Evolutionary conservation across 805 yeast species (phyloP).

Genomic region (Starmerella stellata): DNA sequence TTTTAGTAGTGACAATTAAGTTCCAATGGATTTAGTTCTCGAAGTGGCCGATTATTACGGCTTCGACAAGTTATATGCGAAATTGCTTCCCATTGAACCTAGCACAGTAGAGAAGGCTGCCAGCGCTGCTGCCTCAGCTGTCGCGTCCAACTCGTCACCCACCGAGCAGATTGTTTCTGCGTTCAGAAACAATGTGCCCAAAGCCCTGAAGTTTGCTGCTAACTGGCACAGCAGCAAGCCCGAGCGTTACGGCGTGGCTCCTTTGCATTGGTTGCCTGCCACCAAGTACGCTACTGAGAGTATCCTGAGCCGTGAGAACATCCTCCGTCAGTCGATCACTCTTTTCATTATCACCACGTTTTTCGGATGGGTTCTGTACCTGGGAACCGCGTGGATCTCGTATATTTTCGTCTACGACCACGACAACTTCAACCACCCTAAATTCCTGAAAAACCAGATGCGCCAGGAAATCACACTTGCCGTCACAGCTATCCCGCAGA

Average conservation of each 20-base stretch:
- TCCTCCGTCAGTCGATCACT: conserved; percentile 52
- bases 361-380: conserved; percentile 75
- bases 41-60: conserved; percentile 58
- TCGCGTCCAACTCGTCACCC: conserved; percentile 4
- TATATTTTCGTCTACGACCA: conserved; percentile 69
- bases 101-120: conserved; percentile 4
- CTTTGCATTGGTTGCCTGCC: conserved; percentile 41
- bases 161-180: conserved; percentile 6
- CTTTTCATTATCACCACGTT: conserved; percentile 51
- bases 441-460: conserved; percentile 88
- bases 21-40: conserved; percentile 78
- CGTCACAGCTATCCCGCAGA: conserved; percentile 60
- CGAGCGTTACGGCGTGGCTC: conserved; percentile 18
- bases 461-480: conserved; percentile 67
- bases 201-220: conserved; percentile 1
- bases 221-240: conserved; percentile 5
- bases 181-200: conserved; percentile 4
- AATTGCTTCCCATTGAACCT: conserved; percentile 33
- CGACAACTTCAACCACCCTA: conserved; percentile 83
- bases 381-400: conserved; percentile 56
- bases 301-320: conserved; percentile 48
- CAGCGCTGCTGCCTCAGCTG: conserved; percentile 3
- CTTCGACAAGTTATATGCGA: conserved; percentile 61
- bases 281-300: conserved; percentile 46
- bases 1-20: background rate